Base-by-base conservation (phyloP, 768 basidiomycete species). In the Filobasidium wieringae region DNA sequence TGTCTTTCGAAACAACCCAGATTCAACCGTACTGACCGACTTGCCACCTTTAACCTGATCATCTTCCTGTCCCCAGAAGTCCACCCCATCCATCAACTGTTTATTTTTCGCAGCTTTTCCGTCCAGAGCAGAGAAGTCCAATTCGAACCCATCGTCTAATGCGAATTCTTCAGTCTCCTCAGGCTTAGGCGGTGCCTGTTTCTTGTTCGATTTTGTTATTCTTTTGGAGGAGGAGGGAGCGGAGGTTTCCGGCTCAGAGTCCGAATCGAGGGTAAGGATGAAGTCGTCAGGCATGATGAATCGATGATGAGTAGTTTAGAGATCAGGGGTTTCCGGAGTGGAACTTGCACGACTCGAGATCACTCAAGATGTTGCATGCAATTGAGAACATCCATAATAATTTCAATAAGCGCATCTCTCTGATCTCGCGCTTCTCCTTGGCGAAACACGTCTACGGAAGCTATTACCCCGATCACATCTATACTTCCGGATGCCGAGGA, bases 71-170 rank as follows among this genome's bases (percentile, higher is more conserved):
- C 86, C 49, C 78, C 71, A n/a, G 7, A 66, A 53, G 27, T 68
- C 66, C n/a, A 78, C 55, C 34, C 75, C 76, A 17, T 66, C 63
- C 36, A 72, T 66, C 26, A 74, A 74, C 36, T 74, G 78, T 27
- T 82, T 70, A 24, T 83, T 71, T 39, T 85, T 82, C 15, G 72
- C 68, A 62, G 85, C 85, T 26, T 81, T 82, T 30, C 82, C 86
- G 37, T 79, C 79, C 15, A 84, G 65, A 72, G 90, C 88, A 68
- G 43, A 47, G 24, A 47, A 47, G 22, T 47, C 43, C 19, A 96
- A 93, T 32, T 80, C 78, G 68, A 93, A 89, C 54, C 85, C 84
- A 14, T 86, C 86, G 73, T 93, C 80, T 36, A 96, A 78, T 56
- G 78, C 80, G 34, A 77, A 52, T 11, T 58, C 78, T 32, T 82